Base-by-base conservation (phyloP, 2,329 filamentous ascomycete species). In the Pseudogymnoascus sp. region DNA sequence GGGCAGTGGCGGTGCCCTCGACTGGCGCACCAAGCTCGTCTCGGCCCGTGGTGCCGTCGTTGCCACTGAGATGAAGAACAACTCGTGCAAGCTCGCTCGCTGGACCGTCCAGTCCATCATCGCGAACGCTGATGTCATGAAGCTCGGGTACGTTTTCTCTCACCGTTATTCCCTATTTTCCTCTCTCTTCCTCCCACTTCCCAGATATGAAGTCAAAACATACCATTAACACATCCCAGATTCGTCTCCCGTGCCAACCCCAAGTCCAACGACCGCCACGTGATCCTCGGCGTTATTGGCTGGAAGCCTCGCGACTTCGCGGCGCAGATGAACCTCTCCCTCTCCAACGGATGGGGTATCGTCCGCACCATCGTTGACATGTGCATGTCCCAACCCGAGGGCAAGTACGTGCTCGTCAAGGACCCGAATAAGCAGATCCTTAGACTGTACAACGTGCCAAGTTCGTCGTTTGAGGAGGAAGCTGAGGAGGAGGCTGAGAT, bases 1-100 rank as follows among this genome's bases (percentile, higher is more conserved):
- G 75, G 94, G 94, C 70, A 91, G 90, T 68, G 94, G 94, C 69
- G 92, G 93, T 67, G 94, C 94, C 62, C 84, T 99, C 60, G 94
- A 99, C 83, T 99, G 94, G 94, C 85, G 94, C 75, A 89, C 87
- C 69, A 99, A 99, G 84, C 85, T 99, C 64, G 89, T 90, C 67
- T 91, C 88, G 70, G 92, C 97, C 81, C 89, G 94, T 72, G 94
- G 94, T 86, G 94, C 94, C 63, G 93, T 99, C 44, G 90, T 99
- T 27, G 94, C 94, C 17, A 99, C 94, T 10, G 94, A 99, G 81
- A 99, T 99, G 94, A 99, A 99, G 90, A 99, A 99, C 86, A 99
- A 99, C 85, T 92, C 87, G 74, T 96, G 91, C 89, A 99, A 99
- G 83, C 87, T 99, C 66, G 94, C 94, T 63, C 84, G 94, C 75